These are phyloP conservation scores for Thielaviopsis musarum DNA, from an alignment of 2,329 filamentous ascomycete species.

Conservation along the genomic window DNA sequence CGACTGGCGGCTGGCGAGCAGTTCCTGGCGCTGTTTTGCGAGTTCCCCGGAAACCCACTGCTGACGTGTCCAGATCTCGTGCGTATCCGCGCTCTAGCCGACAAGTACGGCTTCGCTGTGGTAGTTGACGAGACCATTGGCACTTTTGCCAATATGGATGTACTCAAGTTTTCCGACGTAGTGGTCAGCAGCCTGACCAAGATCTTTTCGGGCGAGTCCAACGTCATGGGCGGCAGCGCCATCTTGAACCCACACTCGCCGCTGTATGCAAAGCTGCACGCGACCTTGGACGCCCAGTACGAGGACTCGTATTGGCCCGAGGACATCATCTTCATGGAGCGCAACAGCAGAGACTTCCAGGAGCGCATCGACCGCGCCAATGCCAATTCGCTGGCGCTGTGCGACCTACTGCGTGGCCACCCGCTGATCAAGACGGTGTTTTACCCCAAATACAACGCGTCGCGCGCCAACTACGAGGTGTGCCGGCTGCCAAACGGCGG, in stretches of 20 bases:
- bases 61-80: conserved; percentile 68
- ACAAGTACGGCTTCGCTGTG: conserved; percentile 73
- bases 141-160: conserved; percentile 90
- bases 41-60: conserved; percentile 87
- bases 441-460: conserved; percentile 68
- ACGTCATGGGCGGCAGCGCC: conserved; percentile 84
- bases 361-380: conserved; percentile 73
- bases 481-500: conserved; percentile 59
- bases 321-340: conserved; percentile 85
- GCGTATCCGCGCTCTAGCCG: conserved; percentile 64
- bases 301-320: conserved; percentile 91
- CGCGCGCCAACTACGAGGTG: conserved; percentile 58
- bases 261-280: conserved; percentile 55
- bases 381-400: conserved; percentile 67
- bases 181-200: conserved; percentile 93
- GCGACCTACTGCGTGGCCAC: conserved; percentile 46
- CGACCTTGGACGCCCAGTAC: conserved; percentile 45
- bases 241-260: conserved; percentile 48
- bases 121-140: conserved; percentile 94
- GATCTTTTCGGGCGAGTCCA: conserved; percentile 92
- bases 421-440: conserved; percentile 57
- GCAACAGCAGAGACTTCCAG: conserved; percentile 86
- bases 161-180: conserved; percentile 75
- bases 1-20: conserved; percentile 55
- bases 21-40: conserved; percentile 75